Base-by-base conservation (phyloP, 805 yeast species). In the Maudiozyma turicensis region DNA sequence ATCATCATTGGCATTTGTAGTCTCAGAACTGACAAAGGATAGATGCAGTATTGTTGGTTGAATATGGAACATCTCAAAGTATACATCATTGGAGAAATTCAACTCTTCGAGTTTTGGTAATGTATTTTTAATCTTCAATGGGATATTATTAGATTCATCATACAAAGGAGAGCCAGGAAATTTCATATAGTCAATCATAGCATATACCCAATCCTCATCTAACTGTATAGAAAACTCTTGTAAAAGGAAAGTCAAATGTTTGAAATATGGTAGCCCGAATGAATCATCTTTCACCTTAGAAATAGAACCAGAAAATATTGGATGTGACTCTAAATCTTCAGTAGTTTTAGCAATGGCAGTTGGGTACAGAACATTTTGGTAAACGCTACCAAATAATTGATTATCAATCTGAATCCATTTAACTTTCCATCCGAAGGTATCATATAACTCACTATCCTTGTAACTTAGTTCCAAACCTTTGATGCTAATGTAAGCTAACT, bases 371-470 rank as follows among this genome's bases (percentile, higher is more conserved):
- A 93, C 72, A 48, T 90, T 91, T 2, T 97, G 97, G 68, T 77
- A 93, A 1, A 83, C 77, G 10, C 95, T 86, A 3, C 96, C 95
- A 58, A 81, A 87, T 44, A 91, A 68, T 62, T 89, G 96, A 59
- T 93, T 91, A 64, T 93, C 99, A 44, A 91, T 74, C 65, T 93
- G 99, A 33, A 93, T 71, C 99, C 99, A 95, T 61, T 91, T 90
- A 58, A 90, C 66, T 60, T 88, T 89, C 68, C 82, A 69, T 53
- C 90, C 80, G 42, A 86, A 58, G 14, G 86, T 86, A 62, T 89
- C 95, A 56, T 86, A 87, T 20, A 87, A 66, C 34, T 87, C 93
- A 0, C 96, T 84, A 53, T 87, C 91, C 58, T 83, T 85, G 65
- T 84, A 88, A 43, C 84, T 73, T 15, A 90, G 51, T 59, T 89